phyloP scores from a whole-genome alignment of 2,329 filamentous ascomycete species.

The Cytospora piceicola region DNA sequence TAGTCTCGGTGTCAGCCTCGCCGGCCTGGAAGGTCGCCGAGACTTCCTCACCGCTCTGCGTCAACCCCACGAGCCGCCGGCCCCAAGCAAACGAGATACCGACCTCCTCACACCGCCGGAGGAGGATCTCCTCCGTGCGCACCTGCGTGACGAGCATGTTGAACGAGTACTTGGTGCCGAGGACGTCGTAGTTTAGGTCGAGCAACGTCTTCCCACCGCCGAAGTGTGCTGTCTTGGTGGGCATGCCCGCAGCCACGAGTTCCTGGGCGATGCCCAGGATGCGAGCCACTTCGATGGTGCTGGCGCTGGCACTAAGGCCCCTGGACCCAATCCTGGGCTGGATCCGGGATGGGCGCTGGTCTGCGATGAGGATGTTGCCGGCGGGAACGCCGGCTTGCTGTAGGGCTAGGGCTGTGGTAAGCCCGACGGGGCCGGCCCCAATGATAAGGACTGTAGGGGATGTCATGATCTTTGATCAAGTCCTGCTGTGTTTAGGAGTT shows the following conservation, averaged over 20 bases:
- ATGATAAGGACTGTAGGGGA: slow-evolving; percentile 18
- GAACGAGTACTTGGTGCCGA: slow-evolving; percentile 26
- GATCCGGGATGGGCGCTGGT: slow-evolving; percentile 12
- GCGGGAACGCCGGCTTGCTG: slow-evolving; percentile 19
- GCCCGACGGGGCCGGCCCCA: slow-evolving; percentile 28
- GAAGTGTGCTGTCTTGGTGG: slow-evolving; percentile 12
- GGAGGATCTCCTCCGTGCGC: slow-evolving; percentile 13
- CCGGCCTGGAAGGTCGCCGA: slow-evolving; percentile 2
- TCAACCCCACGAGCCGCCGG: slow-evolving; percentile 4
- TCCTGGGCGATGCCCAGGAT: slow-evolving; percentile 20
- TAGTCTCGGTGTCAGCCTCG: slow-evolving; percentile 20
- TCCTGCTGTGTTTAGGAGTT: too few relatives aligned
- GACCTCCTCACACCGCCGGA: slow-evolving; percentile 23
- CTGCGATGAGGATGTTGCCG: slow-evolving; percentile 17
- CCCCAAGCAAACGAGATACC: slow-evolving; percentile 21
- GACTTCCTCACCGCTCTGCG: not conserved
- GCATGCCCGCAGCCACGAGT: slow-evolving; percentile 10
- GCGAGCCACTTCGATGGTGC: slow-evolving; percentile 26
- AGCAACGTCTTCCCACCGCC: slow-evolving; percentile 10
- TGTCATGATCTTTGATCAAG: not conserved
- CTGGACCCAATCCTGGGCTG: slow-evolving; percentile 8
- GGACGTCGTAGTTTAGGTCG: slow-evolving; percentile 24
- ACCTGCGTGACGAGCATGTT: slow-evolving; percentile 16
- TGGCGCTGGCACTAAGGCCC: slow-evolving; percentile 22
- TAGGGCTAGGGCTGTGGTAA: slow-evolving; percentile 22